A percentile compares a stretch with the other conserved stretches of the same genome.
Conservation (phyloP, 768 basidiomycete species). For the Termitomyces sp. region DNA sequence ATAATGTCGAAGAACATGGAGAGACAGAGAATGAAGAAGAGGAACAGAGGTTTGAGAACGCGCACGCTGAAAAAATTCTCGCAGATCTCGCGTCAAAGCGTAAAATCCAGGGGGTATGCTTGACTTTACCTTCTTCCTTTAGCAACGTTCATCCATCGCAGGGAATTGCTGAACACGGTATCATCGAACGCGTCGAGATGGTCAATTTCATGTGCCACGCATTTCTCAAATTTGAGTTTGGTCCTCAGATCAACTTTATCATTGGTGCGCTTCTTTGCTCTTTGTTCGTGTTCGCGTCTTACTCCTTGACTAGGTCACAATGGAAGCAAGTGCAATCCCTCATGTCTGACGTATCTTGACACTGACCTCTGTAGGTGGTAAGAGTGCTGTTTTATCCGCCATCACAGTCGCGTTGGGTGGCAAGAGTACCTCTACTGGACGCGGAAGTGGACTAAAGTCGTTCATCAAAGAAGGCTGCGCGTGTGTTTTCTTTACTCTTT, state of each 20-base stretch:
- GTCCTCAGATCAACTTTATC: conserved; percentile 95
- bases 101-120: conserved; percentile 41
- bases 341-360: background rate
- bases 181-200: conserved; percentile 83
- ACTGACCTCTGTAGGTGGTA: conserved; percentile 65
- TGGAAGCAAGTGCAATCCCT: conserved; percentile 51
- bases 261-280: conserved; percentile 48
- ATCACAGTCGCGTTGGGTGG: conserved; percentile 93
- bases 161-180: conserved; percentile 81
- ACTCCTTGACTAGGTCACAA: conserved; percentile 61
- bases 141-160: conserved; percentile 21
- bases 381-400: conserved; percentile 91
- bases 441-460: conserved; percentile 77
- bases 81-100: conserved; percentile 45
- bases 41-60: conserved; percentile 63
- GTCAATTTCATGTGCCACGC: conserved; percentile 96
- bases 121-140: conserved; percentile 3
- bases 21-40: conserved; percentile 41
- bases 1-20: conserved; percentile 22
- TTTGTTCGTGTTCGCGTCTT: background rate
- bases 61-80: conserved; percentile 51
- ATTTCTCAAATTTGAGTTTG: conserved; percentile 77
- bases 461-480: conserved; percentile 80
- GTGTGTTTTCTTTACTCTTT: conserved; percentile 35
- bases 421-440: conserved; percentile 87